These are phyloP conservation scores for Aspergillus clavatus DNA, from an alignment of 2,329 filamentous ascomycete species.

Conservation along the genomic window DNA sequence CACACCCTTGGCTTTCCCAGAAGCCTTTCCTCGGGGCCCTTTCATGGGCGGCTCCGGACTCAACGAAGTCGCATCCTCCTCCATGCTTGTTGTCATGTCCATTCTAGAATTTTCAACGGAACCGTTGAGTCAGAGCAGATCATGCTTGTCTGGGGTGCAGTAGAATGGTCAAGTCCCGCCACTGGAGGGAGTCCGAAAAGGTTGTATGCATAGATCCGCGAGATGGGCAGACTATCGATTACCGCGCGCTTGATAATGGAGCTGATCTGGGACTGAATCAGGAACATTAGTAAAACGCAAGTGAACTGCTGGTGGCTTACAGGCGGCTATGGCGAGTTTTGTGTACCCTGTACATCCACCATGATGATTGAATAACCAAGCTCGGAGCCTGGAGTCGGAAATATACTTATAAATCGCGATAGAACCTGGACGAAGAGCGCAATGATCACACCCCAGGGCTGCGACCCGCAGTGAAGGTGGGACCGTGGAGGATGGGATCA, in stretches of 20 bases:
- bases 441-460: background rate
- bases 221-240: background rate
- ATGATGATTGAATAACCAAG: background rate
- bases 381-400: background rate
- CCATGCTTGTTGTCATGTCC: constrained; percentile 25
- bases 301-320: background rate
- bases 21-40: constrained; percentile 12
- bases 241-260: background rate
- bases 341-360: background rate
- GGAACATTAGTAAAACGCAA: background rate
- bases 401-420: background rate
- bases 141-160: constrained; percentile 18
- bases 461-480: background rate
- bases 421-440: background rate
- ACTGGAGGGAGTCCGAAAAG: constrained; percentile 3
- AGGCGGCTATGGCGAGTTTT: background rate
- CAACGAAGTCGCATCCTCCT: constrained; percentile 11
- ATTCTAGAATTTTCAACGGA: constrained; percentile 19
- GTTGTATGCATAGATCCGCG: background rate
- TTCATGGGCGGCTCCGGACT: constrained; percentile 11
- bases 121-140: constrained; percentile 12
- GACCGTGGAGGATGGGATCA: background rate
- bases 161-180: background rate
- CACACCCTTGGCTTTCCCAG: constrained; percentile 26
- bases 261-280: background rate